These are phyloP conservation scores for Lactifluus volemus DNA, from an alignment of 768 basidiomycete species.

Conservation along the genomic window DNA sequence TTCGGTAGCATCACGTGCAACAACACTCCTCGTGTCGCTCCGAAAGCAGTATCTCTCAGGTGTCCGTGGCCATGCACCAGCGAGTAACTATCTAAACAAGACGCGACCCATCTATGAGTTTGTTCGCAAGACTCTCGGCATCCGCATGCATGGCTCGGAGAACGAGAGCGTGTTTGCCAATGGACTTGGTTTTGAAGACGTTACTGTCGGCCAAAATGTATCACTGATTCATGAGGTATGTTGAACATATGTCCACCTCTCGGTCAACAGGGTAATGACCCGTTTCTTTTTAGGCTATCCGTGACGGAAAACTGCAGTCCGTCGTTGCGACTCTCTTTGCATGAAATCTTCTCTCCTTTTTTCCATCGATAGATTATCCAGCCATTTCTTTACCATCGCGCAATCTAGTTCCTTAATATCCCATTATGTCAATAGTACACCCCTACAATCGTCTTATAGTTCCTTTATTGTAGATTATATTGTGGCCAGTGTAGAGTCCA, in stretches of 20 bases:
- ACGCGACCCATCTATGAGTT: slow-evolving; percentile 72
- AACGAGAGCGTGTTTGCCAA: slow-evolving; percentile 54
- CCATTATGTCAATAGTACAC: neutral
- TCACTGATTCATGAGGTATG: slow-evolving; percentile 66
- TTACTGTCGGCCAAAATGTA: slow-evolving; percentile 61
- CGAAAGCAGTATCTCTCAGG: slow-evolving; percentile 52
- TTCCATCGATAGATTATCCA: neutral
- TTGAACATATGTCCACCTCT: neutral
- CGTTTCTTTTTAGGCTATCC: slow-evolving; percentile 35
- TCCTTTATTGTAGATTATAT: neutral
- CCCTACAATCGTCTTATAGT: neutral
- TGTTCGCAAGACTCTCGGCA: slow-evolving; percentile 60
- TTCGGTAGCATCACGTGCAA: slow-evolving; percentile 40
- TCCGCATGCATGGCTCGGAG: slow-evolving; percentile 72
- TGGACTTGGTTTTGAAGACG: slow-evolving; percentile 59
- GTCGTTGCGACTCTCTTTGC: slow-evolving; percentile 48
- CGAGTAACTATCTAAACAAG: slow-evolving; percentile 54
- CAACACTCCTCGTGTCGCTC: slow-evolving; percentile 38
- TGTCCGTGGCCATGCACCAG: slow-evolving; percentile 53
- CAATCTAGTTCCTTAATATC: neutral
- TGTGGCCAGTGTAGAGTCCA: neutral
- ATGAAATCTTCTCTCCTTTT: neutral
- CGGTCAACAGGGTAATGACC: neutral
- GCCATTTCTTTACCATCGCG: neutral
- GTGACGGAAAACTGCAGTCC: slow-evolving; percentile 58